These are phyloP conservation scores for Hypoxylon subgilvum DNA, from an alignment of 495 filamentous ascomycete genomes.

Conservation along the genomic window DNA sequence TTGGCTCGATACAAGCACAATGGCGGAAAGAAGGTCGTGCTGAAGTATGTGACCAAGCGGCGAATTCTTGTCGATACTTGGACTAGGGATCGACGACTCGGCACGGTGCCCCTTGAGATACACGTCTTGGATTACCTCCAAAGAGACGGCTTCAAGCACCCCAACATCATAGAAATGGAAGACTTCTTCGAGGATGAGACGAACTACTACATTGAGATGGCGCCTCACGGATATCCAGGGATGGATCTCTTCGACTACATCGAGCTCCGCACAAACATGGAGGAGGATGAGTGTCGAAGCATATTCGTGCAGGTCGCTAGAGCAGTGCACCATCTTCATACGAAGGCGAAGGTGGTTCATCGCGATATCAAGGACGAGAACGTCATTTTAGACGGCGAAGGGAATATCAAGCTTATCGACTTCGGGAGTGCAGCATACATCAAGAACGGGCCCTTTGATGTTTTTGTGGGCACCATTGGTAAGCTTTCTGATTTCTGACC, in stretches of 20 bases:
- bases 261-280: conserved; percentile 94
- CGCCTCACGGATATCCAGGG: conserved; percentile 91
- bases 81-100: conserved; percentile 91
- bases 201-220: conserved; percentile 99
- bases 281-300: conserved; percentile 88
- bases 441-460: conserved; percentile 97
- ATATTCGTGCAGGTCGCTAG: conserved; percentile 93
- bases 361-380: conserved; percentile 99
- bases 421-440: conserved; percentile 98
- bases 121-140: conserved; percentile 95
- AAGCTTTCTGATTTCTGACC: conserved; percentile 42
- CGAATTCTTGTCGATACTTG: conserved; percentile 98
- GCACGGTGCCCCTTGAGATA: conserved; percentile 97
- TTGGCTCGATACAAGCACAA: conserved; percentile 85
- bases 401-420: conserved; percentile 95
- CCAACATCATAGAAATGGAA: conserved; percentile 98
- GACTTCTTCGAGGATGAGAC: conserved; percentile 98
- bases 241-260: conserved; percentile 99
- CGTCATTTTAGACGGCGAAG: conserved; percentile 92
- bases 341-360: conserved; percentile 89
- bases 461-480: conserved; percentile 99
- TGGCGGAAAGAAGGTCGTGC: conserved; percentile 78
- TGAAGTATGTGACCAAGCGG: conserved; percentile 98
- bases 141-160: conserved; percentile 82
- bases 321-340: conserved; percentile 90